Conservation (phyloP, 2,329 filamentous ascomycete species). For the Pyricularia sp. region DNA sequence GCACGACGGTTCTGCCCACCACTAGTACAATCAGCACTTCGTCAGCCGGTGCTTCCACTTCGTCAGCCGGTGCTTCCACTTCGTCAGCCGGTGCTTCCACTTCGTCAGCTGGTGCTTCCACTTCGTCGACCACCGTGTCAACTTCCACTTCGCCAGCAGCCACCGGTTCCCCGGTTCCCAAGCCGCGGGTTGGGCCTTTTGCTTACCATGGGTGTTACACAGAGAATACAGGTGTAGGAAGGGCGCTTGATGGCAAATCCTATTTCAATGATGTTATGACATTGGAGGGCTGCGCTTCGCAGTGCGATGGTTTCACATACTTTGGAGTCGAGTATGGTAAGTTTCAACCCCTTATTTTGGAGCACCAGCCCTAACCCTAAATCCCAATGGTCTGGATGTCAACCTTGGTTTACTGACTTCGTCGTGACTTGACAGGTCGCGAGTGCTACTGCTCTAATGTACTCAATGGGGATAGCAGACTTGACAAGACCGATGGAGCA, state of each 20-base stretch:
- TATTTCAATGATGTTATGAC: slow-evolving; percentile 30
- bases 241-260: slow-evolving; percentile 40
- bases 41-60: background rate
- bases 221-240: slow-evolving; percentile 36
- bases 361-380: too few species aligned
- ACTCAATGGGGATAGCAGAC: slow-evolving; percentile 6
- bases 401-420: too few species aligned
- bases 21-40: slow-evolving; percentile 5
- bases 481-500: background rate
- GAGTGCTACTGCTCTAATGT: slow-evolving; percentile 42
- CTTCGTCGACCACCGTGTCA: background rate
- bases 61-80: background rate
- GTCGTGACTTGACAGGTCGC: slow-evolving; percentile 9
- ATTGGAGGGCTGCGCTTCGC: slow-evolving; percentile 33
- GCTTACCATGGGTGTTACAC: slow-evolving; percentile 48
- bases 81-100: background rate
- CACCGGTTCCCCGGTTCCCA: slow-evolving; percentile 23
- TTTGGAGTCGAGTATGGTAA: slow-evolving; percentile 37
- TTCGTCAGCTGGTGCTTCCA: background rate
- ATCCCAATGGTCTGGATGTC: too few species aligned
- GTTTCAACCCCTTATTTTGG: too few species aligned
- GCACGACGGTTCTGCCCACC: background rate
- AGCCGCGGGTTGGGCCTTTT: slow-evolving; percentile 29
- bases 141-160: background rate
- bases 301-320: slow-evolving; percentile 31